Percentiles rank a stretch among this genome's conserved stretches.
phyloP scores from a whole-genome alignment of 2,329 filamentous ascomycete species.

The Dactylellina drechsleri region DNA sequence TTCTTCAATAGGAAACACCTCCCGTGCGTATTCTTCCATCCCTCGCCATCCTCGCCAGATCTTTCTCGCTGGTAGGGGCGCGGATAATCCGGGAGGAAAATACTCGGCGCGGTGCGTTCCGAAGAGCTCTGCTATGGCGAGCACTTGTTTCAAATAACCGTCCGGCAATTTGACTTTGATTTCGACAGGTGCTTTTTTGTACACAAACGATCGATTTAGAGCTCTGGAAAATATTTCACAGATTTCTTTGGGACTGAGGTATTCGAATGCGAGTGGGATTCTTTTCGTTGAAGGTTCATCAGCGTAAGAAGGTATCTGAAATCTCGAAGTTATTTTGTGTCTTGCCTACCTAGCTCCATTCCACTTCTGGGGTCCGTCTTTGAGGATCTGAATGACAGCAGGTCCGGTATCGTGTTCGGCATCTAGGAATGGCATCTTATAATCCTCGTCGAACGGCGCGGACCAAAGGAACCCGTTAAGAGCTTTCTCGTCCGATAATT shows the following conservation, averaged over 20 bases:
- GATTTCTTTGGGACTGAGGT: conserved; percentile 82
- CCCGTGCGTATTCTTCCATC: conserved; percentile 91
- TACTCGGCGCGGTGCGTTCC: conserved; percentile 61
- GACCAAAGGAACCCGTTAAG: conserved; percentile 81
- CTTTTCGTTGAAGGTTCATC: conserved; percentile 62
- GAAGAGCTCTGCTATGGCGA: conserved; percentile 73
- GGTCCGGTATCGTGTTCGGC: conserved; percentile 96
- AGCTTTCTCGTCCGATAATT: conserved; percentile 86
- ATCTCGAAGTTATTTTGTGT: conserved; percentile 5
- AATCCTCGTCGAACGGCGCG: conserved; percentile 90
- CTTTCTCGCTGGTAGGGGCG: conserved; percentile 78
- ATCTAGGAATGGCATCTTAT: conserved; percentile 91
- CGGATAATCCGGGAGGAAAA: conserved; percentile 65
- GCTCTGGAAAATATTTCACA: conserved; percentile 83
- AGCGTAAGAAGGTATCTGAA: conserved; percentile 53
- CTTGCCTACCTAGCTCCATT: conserved; percentile 72
- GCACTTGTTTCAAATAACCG: conserved; percentile 88
- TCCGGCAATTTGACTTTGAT: conserved; percentile 84
- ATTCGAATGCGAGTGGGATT: conserved; percentile 89
- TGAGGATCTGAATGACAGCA: conserved; percentile 91
- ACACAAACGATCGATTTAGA: conserved; percentile 79
- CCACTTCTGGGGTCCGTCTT: conserved; percentile 89
- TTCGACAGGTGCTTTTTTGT: conserved; percentile 81
- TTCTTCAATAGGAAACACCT: conserved; percentile 94
- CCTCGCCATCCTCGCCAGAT: conserved; percentile 92